phyloP scores from a whole-genome alignment of 2,329 filamentous ascomycete species.

The Cordyceps tenuipes region DNA sequence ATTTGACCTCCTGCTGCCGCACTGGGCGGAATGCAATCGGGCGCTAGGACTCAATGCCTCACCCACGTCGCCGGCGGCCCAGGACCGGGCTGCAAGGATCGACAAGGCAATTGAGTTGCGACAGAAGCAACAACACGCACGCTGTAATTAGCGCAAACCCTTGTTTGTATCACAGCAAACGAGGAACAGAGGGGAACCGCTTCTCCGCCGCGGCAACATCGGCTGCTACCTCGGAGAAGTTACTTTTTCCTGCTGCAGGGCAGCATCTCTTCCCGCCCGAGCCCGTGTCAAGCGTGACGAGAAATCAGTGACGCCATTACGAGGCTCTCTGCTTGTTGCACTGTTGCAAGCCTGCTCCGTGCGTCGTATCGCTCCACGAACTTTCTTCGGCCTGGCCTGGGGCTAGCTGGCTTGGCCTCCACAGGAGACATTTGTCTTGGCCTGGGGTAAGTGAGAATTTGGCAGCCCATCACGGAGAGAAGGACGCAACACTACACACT shows the following conservation, averaged over 20 bases:
- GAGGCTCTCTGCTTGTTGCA: background rate
- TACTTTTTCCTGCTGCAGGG: background rate
- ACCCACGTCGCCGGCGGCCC: background rate
- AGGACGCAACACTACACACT: too few species aligned
- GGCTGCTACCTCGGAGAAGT: background rate
- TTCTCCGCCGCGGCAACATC: background rate
- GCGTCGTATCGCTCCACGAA: slow-evolving; percentile 4
- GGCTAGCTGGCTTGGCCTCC: background rate
- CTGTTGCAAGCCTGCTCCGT: background rate
- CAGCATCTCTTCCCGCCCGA: background rate
- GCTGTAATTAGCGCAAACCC: background rate
- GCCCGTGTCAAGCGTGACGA: background rate
- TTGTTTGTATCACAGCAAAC: background rate
- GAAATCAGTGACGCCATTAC: background rate
- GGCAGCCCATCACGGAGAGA: background rate
- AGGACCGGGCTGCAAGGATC: too few species aligned
- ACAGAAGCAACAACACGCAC: too few species aligned
- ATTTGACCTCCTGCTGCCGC: background rate
- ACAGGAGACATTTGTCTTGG: background rate
- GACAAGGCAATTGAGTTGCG: too few species aligned
- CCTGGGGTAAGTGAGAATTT: background rate
- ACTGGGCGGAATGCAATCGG: background rate
- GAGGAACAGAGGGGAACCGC: background rate
- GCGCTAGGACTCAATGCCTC: too few species aligned
- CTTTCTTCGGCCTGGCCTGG: background rate